phyloP scores from a whole-genome alignment of 2,329 filamentous ascomycete genomes.

The Talaromyces piceae region DNA sequence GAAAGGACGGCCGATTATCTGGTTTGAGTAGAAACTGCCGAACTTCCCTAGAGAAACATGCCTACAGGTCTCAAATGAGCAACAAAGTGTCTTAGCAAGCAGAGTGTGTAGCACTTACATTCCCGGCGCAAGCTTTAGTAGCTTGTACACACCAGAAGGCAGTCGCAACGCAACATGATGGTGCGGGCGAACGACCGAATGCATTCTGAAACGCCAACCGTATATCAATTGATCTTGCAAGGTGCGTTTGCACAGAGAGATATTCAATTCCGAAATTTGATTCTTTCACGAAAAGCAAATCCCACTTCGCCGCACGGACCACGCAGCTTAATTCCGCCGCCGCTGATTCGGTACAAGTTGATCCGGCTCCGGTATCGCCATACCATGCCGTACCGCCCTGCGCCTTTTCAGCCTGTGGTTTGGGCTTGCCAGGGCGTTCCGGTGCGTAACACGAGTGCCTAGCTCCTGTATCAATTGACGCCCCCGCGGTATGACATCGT shows the following conservation, averaged over 20 bases:
- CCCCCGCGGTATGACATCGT: constrained; percentile 10
- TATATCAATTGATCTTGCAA: not conserved
- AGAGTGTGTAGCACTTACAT: constrained; percentile 47
- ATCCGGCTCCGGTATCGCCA: not conserved
- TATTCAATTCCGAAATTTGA: not conserved
- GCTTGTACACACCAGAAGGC: constrained; percentile 51
- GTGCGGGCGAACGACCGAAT: constrained; percentile 31
- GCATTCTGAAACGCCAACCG: constrained; percentile 20
- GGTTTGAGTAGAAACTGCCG: constrained; percentile 80
- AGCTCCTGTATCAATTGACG: not conserved
- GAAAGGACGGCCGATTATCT: constrained; percentile 84
- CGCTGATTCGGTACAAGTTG: not conserved
- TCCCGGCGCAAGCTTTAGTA: constrained; percentile 54
- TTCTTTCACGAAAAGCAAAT: not conserved
- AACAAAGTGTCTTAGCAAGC: constrained; percentile 10
- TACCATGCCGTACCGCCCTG: not conserved
- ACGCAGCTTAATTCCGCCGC: not conserved
- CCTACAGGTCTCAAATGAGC: constrained; percentile 40
- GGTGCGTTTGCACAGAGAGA: not conserved
- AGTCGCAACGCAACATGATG: constrained; percentile 31
- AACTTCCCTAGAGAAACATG: constrained; percentile 88
- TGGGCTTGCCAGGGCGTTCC: not conserved
- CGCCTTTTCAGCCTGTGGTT: not conserved
- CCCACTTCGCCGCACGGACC: not conserved
- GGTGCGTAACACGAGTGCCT: constrained; percentile 9